phyloP scores from a whole-genome alignment of 1,284 basidiomycete genomes.

The Peniophora sp. region DNA sequence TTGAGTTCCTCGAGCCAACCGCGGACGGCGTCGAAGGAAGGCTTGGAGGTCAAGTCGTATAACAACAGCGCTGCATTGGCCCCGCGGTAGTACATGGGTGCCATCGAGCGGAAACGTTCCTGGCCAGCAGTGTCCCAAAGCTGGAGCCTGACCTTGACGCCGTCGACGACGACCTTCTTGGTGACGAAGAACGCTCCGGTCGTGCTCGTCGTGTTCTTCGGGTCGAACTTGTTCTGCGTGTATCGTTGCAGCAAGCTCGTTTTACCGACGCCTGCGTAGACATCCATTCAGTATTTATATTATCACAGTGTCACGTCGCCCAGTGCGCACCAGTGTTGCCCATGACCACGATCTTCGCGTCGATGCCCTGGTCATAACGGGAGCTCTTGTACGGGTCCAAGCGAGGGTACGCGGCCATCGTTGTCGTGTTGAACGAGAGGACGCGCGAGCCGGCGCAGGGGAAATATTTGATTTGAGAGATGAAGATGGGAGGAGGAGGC shows the following conservation, averaged over 20 bases:
- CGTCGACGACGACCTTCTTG: slow-evolving; percentile 87
- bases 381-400: slow-evolving; percentile 58
- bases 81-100: slow-evolving; percentile 99
- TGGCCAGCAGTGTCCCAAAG: slow-evolving; percentile 98
- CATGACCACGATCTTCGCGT: slow-evolving; percentile 96
- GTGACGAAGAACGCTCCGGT: slow-evolving; percentile 94
- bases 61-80: slow-evolving; percentile 94
- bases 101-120: slow-evolving; percentile 94
- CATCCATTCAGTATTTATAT: background rate
- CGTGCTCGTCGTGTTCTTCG: slow-evolving; percentile 82
- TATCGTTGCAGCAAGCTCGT: slow-evolving; percentile 91
- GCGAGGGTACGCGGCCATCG: slow-evolving; percentile 28
- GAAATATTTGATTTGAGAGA: slow-evolving; percentile 14
- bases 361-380: slow-evolving; percentile 74
- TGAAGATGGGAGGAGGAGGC: slow-evolving; percentile 14
- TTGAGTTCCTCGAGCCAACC: slow-evolving; percentile 93
- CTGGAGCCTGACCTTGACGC: slow-evolving; percentile 80
- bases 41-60: slow-evolving; percentile 93
- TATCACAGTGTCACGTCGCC: too few species aligned
- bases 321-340: slow-evolving; percentile 75
- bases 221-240: slow-evolving; percentile 86
- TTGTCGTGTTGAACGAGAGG: slow-evolving; percentile 15
- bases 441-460: slow-evolving; percentile 15
- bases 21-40: slow-evolving; percentile 86
- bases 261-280: slow-evolving; percentile 76